Evolutionary conservation across 306 rosid species (phyloP), one percentile per base, ranked within the genome.

Genomic region (Vigna radiata): DNA sequence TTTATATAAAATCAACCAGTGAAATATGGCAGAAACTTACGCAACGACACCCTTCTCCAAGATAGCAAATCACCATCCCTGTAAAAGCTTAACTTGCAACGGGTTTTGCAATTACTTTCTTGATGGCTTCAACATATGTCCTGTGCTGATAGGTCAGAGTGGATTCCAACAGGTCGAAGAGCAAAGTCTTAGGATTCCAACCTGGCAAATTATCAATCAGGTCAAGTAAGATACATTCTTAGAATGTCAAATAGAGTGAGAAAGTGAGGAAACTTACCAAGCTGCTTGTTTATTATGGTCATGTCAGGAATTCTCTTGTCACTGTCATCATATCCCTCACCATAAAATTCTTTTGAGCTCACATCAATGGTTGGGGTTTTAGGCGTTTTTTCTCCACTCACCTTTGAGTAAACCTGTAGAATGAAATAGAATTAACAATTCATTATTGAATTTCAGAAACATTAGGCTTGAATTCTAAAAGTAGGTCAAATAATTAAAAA

Each of bases 291-390:
- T 81, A 92, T 95, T 54, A 92, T 91, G 85, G 99, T 89, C 99
- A 95, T 95, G 83, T 92, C 99, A 0, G 99, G 99, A 78, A 95
- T 95, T 86, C 99, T 88, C 91, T 95, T 95, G 77, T 95, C 98
- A 49, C 99, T 92, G 19, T 95, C 98, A 56, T 95, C 99, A 27
- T 95, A 95, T 29, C 99, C 99, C 70, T 83, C 96, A 1, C 99
- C 99, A 1, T 95, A 95, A 63, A 95, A 95, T 70, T 95, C 98
- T 80, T 89, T 78, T 2, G 99, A 95, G 92, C 91, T 92, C 49
- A 95, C 89, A 81, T 95, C 98, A 1, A 95, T 46, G 0, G 99
- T 95, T 3, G 97, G 90, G 2, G 17, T 71, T 77, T 91, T 91
- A 19, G 87, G 77, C 70, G 88, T 6, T 55, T 85, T 77, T 60